Evolutionary conservation across 2,329 filamentous ascomycete genomes (phyloP), one percentile per base, ranked within the genome.

Genomic region (Macrophomina tecta): DNA sequence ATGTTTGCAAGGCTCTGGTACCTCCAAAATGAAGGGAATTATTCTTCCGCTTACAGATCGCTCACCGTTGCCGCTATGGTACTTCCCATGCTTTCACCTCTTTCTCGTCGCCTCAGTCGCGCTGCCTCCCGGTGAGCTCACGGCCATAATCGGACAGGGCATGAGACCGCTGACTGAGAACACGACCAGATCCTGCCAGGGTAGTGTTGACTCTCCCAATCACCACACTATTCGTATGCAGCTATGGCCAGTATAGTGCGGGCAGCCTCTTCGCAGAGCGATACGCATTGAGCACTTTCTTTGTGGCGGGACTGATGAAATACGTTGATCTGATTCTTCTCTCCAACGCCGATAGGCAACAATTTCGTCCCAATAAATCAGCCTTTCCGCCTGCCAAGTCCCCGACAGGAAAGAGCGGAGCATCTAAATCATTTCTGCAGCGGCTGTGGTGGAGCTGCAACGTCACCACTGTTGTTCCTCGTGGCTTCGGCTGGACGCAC

Each of bases 401-500:
- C 1, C 23, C 36, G 23, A n/a, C 14, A 6, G 23, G 36, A 8
- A 28, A 11, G 12, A 38, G n/a, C 11, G n/a, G 5, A 16, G 12
- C 23, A n/a, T 36, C 42, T 5, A 9, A 3, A 9, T 12, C 16
- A 9, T 45, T 45, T n/a, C 5, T 45, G 5, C 16, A 9, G 5
- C 42, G 55, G 23, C 23, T 45, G 11, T n/a, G 11, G 16, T 58
- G 55, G 55, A 28, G n/a, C 55, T 45, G 36, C 7, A 42, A 42
- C 36, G 23, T 58, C n/a, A n/a, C 74, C 3, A 40, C 64, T 0
- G 67, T 67, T 7, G 71, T 70, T 30, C 70, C 63, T 9, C 68
- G 75, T 14, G 73, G 73, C 53, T 60, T 70, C 0, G 73, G 75
- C 4, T 76, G 74, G 74, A 72, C 70, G 8, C 64, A 70, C 23